phyloP scores from a whole-genome alignment of 1,284 basidiomycete genomes.

The Ceratobasidium sp. region DNA sequence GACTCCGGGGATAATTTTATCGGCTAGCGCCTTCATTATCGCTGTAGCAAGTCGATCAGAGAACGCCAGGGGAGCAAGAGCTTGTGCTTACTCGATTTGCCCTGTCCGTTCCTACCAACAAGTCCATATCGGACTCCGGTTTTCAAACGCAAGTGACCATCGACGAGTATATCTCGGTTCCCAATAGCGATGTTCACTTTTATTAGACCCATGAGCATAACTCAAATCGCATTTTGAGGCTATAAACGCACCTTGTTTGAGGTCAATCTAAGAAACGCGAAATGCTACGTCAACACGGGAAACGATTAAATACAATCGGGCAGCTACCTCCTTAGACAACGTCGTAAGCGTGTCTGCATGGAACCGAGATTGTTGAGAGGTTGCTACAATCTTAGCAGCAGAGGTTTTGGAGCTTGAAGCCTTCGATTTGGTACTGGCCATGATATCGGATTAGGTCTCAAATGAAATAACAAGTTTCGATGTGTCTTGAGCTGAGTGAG shows the following conservation, averaged over 20 bases:
- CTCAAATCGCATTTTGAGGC: neutral
- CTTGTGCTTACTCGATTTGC: conserved; percentile 63
- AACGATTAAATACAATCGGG: neutral
- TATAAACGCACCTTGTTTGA: conserved; percentile 44
- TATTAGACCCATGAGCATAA: conserved; percentile 11
- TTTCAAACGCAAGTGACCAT: conserved; percentile 49
- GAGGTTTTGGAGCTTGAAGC: conserved; percentile 24
- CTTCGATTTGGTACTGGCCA: conserved; percentile 36
- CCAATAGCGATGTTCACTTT: conserved; percentile 49
- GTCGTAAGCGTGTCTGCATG: conserved; percentile 49
- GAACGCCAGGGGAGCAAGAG: conserved; percentile 6
- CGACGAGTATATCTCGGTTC: conserved; percentile 48
- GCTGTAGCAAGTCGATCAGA: conserved; percentile 51
- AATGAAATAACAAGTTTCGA: neutral
- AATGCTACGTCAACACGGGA: neutral
- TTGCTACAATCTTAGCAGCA: conserved; percentile 45
- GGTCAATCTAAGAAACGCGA: conserved; percentile 46
- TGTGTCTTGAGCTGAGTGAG: no score
- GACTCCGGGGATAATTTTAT: conserved; percentile 67
- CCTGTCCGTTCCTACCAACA: conserved; percentile 65
- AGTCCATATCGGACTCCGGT: conserved; percentile 49
- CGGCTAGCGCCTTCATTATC: conserved; percentile 61
- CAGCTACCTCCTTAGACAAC: conserved; percentile 48
- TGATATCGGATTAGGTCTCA: neutral
- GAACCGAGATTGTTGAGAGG: conserved; percentile 49